A percentile compares a stretch with the other conserved stretches of the same genome.
phyloP scores from a whole-genome alignment of 2,329 filamentous ascomycete species.

The Malbranchea cinnamomea region DNA sequence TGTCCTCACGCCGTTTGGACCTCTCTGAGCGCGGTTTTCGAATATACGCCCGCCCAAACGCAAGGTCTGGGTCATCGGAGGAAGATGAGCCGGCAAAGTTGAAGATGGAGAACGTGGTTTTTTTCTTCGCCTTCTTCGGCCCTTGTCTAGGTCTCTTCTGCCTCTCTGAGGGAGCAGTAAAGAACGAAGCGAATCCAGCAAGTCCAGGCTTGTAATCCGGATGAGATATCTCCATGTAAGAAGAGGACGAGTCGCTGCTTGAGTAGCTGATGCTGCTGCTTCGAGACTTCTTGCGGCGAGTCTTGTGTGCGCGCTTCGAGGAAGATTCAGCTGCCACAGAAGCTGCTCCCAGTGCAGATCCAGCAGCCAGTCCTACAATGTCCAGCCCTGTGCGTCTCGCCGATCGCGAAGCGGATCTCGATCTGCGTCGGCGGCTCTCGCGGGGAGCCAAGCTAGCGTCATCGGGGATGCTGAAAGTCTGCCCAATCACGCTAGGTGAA shows the following conservation, averaged over 20 bases:
- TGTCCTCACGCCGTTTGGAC: slow-evolving; percentile 17
- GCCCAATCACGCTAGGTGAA: slow-evolving; percentile 17
- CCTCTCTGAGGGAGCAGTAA: slow-evolving; percentile 45
- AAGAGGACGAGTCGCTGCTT: slow-evolving; percentile 45
- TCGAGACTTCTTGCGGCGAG: slow-evolving; percentile 9
- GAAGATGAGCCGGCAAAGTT: slow-evolving; percentile 42
- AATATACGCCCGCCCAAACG: slow-evolving; percentile 46
- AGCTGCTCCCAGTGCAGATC: slow-evolving; percentile 20
- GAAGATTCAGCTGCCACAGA: too few relatives aligned
- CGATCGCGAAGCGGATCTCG: slow-evolving; percentile 16
- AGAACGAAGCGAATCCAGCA: slow-evolving; percentile 48
- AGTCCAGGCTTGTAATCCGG: slow-evolving; percentile 33
- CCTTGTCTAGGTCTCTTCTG: slow-evolving; percentile 23
- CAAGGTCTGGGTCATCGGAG: slow-evolving; percentile 52
- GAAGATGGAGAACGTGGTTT: slow-evolving; percentile 34
- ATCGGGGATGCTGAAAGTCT: not conserved
- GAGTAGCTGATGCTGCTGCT: slow-evolving; percentile 16
- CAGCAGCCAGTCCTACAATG: slow-evolving; percentile 23
- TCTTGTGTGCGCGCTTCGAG: too few relatives aligned
- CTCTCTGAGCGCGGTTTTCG: slow-evolving; percentile 19
- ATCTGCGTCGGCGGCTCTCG: slow-evolving; percentile 20
- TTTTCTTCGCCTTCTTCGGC: slow-evolving; percentile 31
- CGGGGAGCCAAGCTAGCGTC: slow-evolving; percentile 1
- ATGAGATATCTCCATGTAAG: slow-evolving; percentile 52
- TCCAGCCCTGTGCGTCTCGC: slow-evolving; percentile 9